A percentile compares a stretch with the other conserved stretches of the same genome.
Evolutionary conservation across 176 grass and related monocot genomes (phyloP).

Genomic region (Eragrostis curvula): DNA sequence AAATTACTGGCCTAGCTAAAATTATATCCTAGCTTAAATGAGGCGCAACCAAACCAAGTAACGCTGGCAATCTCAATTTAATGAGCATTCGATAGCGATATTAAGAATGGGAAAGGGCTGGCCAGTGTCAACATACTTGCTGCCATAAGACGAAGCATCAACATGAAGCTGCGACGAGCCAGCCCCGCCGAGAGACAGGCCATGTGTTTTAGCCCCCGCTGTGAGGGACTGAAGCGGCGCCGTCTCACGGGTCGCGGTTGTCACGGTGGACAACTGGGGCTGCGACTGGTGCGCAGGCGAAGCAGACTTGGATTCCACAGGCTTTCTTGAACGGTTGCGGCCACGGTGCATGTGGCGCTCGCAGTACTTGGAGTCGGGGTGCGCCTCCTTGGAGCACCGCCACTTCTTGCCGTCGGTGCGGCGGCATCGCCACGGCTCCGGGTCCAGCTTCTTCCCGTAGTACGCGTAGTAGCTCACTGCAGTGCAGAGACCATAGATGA

Average conservation of each 20-base stretch:
- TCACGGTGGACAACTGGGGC: slow-evolving; percentile 61
- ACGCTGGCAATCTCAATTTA: neutral
- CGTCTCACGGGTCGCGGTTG: slow-evolving; percentile 43
- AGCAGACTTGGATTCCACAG: slow-evolving; percentile 95
- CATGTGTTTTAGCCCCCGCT: slow-evolving; percentile 42
- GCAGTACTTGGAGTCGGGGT: slow-evolving; percentile 98
- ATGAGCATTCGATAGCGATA: neutral
- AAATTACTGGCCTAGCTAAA: neutral
- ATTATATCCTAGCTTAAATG: neutral
- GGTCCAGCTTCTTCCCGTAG: slow-evolving; percentile 98
- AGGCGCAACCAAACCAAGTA: neutral
- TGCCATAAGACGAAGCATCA: slow-evolving; percentile 51
- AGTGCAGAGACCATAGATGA: neutral
- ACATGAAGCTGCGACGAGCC: slow-evolving; percentile 61
- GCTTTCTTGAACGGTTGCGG: slow-evolving; percentile 99
- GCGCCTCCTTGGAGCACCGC: slow-evolving; percentile 99
- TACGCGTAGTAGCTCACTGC: slow-evolving; percentile 95
- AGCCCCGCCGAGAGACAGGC: slow-evolving; percentile 62
- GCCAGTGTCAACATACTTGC: slow-evolving; percentile 39
- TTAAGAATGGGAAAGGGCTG: neutral
- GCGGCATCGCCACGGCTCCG: slow-evolving; percentile 94
- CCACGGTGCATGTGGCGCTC: slow-evolving; percentile 99
- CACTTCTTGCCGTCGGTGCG: slow-evolving; percentile 99
- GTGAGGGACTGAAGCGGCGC: slow-evolving; percentile 47
- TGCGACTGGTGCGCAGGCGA: slow-evolving; percentile 57